Conservation (phyloP, 306 rosid genomes). For the Psophocarpus tetragonolobus region DNA sequence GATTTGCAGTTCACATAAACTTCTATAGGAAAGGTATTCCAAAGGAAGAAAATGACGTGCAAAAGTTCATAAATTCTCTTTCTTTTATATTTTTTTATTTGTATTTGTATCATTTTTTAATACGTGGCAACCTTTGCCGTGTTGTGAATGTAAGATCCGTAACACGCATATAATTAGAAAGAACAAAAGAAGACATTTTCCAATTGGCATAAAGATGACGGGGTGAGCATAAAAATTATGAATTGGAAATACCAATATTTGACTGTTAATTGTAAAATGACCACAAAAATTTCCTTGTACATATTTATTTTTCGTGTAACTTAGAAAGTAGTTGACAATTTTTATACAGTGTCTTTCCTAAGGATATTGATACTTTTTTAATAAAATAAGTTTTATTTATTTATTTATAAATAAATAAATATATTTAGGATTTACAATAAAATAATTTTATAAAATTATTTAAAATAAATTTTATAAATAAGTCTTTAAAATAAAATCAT, state of each 20-base stretch:
- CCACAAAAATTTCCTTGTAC: too few species aligned
- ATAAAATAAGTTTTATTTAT: too few species aligned
- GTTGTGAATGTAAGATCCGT: not conserved
- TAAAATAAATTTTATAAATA: too few species aligned
- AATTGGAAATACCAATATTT: not conserved
- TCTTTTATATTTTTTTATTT: too few species aligned
- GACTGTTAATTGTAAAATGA: not conserved
- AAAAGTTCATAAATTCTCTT: not conserved
- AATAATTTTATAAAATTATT: too few species aligned
- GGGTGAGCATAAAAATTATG: not conserved
- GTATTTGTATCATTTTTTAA: not conserved
- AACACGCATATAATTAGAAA: not conserved
- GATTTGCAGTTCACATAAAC: not conserved
- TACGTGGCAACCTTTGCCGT: not conserved
- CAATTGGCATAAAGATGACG: not conserved
- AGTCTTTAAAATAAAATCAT: too few species aligned
- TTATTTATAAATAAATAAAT: too few species aligned
- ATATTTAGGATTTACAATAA: too few species aligned
- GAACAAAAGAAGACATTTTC: not conserved
- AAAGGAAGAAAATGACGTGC: not conserved
- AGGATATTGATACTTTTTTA: too few species aligned
- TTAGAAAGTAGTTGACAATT: too few species aligned
- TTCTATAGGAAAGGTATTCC: not conserved
- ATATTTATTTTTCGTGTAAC: too few species aligned
- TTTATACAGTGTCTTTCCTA: too few species aligned